Evolutionary conservation across 495 filamentous ascomycete species (phyloP).

Genomic region (Penicillium samsonianum): DNA sequence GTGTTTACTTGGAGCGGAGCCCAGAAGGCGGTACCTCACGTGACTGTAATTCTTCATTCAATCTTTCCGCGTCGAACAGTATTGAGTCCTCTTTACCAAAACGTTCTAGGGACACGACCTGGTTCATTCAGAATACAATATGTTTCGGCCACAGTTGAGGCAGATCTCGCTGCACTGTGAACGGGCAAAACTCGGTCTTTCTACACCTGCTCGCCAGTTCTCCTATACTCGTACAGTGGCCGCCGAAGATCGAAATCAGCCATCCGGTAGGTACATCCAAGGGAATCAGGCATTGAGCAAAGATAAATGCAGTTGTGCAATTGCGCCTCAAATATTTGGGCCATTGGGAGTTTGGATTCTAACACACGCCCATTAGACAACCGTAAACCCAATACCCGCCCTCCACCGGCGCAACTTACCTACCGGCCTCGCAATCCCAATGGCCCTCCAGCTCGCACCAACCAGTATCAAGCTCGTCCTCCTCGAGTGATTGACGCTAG

Average conservation of each 20-base stretch:
- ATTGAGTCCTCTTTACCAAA: slow-evolving; percentile 10
- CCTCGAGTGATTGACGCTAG: slow-evolving; percentile 44
- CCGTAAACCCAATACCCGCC: not conserved
- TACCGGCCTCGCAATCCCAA: slow-evolving; percentile 22
- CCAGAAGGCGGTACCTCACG: slow-evolving; percentile 14
- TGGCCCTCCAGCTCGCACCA: slow-evolving; percentile 24
- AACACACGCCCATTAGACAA: not conserved
- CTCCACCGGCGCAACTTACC: slow-evolving; percentile 7
- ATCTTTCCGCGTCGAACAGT: slow-evolving; percentile 18
- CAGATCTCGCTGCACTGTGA: slow-evolving; percentile 24
- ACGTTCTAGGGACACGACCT: slow-evolving; percentile 10
- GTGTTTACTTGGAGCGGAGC: not conserved
- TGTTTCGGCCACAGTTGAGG: slow-evolving; percentile 36
- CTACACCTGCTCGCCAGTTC: slow-evolving; percentile 31
- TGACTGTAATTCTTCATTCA: slow-evolving; percentile 16
- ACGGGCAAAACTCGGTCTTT: slow-evolving; percentile 16
- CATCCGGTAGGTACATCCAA: slow-evolving; percentile 29
- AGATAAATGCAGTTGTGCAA: not conserved
- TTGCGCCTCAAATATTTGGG: not conserved
- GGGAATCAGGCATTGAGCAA: not conserved
- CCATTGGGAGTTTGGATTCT: not conserved
- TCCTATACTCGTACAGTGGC: slow-evolving; percentile 29
- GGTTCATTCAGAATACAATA: slow-evolving; percentile 16
- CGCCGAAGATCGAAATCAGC: slow-evolving; percentile 21
- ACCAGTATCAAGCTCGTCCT: slow-evolving; percentile 28